phyloP scores from a whole-genome alignment of 352 stramenopile genomes.

The Phytopythium ostracodes region DNA sequence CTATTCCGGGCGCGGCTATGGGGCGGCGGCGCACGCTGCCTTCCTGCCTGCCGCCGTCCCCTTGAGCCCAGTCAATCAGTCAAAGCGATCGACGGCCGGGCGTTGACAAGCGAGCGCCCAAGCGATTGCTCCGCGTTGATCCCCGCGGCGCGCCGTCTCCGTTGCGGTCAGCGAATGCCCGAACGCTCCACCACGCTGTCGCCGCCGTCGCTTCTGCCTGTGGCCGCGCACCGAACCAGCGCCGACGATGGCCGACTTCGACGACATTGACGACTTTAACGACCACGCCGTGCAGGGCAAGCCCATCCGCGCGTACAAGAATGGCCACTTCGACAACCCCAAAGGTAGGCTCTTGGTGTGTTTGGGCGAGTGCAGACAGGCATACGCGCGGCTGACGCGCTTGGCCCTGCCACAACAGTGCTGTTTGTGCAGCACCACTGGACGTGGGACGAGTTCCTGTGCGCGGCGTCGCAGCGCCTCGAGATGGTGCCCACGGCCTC shows the following conservation, averaged over 20 bases:
- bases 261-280: conserved; percentile 77
- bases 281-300: conserved; percentile 75
- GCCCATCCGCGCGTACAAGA: conserved; percentile 77
- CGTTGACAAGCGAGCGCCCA: background rate
- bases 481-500: conserved; percentile 83
- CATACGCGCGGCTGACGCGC: too few species aligned
- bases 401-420: conserved; percentile 21
- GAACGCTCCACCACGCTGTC: conserved; percentile 1
- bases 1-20: too few species aligned
- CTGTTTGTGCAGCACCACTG: conserved; percentile 84
- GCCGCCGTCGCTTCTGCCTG: background rate
- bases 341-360: conserved; percentile 30
- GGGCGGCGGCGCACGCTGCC: too few species aligned
- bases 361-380: too few species aligned
- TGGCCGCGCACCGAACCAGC: background rate
- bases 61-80: background rate
- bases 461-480: conserved; percentile 70
- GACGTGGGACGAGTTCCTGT: conserved; percentile 85
- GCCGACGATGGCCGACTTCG: conserved; percentile 60
- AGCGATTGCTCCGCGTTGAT: background rate
- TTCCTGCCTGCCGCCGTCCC: background rate
- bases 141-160: background rate
- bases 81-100: background rate
- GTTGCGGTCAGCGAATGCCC: background rate
- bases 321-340: conserved; percentile 72